Conservation (phyloP, 2,329 filamentous ascomycete species). For the Talaromyces sp. region DNA sequence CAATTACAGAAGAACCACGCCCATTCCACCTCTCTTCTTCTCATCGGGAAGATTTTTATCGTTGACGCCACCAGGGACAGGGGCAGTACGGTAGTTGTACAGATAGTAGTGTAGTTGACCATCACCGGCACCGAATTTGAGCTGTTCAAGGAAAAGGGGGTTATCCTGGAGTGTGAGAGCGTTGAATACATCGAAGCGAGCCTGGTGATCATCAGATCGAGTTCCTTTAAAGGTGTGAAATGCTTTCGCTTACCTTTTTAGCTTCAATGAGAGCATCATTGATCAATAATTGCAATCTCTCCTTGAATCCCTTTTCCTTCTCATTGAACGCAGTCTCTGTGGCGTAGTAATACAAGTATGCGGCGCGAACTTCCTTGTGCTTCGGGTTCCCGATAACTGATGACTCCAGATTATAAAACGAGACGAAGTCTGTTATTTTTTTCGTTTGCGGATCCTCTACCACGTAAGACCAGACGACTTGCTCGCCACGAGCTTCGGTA, state of each 20-base stretch:
- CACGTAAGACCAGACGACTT: constrained; percentile 91
- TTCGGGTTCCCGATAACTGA: constrained; percentile 80
- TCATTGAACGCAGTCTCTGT: constrained; percentile 68
- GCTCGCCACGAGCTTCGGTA: constrained; percentile 64
- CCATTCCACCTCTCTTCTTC: constrained; percentile 77
- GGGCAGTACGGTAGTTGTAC: constrained; percentile 89
- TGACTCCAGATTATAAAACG: constrained; percentile 92
- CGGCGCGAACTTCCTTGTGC: constrained; percentile 77
- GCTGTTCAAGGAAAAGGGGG: constrained; percentile 83
- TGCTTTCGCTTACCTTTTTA: constrained; percentile 58
- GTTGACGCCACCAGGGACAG: constrained; percentile 82
- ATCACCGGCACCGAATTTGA: constrained; percentile 92
- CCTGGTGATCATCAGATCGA: constrained; percentile 33
- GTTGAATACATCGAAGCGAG: constrained; percentile 93
- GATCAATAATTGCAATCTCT: constrained; percentile 75
- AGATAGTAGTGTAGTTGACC: constrained; percentile 95
- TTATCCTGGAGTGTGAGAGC: constrained; percentile 93
- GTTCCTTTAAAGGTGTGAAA: no score
- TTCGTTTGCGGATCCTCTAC: constrained; percentile 69
- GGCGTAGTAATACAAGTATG: constrained; percentile 97
- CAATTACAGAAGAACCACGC: constrained; percentile 73
- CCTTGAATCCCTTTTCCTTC: constrained; percentile 61
- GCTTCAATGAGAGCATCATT: constrained; percentile 84
- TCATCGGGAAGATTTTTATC: constrained; percentile 73
- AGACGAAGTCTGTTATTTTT: constrained; percentile 94